Percentiles rank a stretch among this genome's conserved stretches.
These are phyloP conservation scores for Candida dubliniensis DNA, from an alignment of 1,139 yeast species.

Conservation along the genomic window DNA sequence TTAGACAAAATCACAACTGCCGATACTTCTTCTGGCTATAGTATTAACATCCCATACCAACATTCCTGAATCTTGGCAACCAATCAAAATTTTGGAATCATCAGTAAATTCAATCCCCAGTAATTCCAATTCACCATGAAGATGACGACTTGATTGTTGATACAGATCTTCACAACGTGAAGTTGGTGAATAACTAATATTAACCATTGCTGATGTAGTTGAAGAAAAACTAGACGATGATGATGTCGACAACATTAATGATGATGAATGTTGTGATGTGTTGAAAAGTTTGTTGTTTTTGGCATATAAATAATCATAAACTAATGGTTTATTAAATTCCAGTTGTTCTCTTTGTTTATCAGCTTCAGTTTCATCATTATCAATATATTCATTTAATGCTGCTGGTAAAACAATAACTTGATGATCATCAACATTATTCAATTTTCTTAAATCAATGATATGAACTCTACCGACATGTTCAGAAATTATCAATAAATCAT, in stretches of 20 bases:
- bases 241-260: constrained; percentile 17
- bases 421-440: constrained; percentile 48
- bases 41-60: constrained; percentile 44
- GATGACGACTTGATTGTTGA: constrained; percentile 34
- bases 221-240: not conserved
- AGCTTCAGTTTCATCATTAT: constrained; percentile 19
- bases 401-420: constrained; percentile 65
- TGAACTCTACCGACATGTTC: constrained; percentile 90
- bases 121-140: constrained; percentile 50
- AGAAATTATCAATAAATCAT: constrained; percentile 71
- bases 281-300: constrained; percentile 42
- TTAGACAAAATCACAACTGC: constrained; percentile 33
- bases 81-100: constrained; percentile 37
- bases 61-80: constrained; percentile 48
- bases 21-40: constrained; percentile 42
- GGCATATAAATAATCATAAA: constrained; percentile 45
- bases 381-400: constrained; percentile 45
- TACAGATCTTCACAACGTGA: constrained; percentile 24
- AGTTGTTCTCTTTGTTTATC: constrained; percentile 5
- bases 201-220: too few relatives aligned
- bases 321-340: constrained; percentile 41
- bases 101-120: constrained; percentile 42
- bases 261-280: constrained; percentile 35
- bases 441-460: constrained; percentile 72
- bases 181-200: constrained; percentile 2